These are phyloP conservation scores for Cymbopogon citratus DNA, from an alignment of 176 grass and related monocot genomes.

Conservation along the genomic window DNA sequence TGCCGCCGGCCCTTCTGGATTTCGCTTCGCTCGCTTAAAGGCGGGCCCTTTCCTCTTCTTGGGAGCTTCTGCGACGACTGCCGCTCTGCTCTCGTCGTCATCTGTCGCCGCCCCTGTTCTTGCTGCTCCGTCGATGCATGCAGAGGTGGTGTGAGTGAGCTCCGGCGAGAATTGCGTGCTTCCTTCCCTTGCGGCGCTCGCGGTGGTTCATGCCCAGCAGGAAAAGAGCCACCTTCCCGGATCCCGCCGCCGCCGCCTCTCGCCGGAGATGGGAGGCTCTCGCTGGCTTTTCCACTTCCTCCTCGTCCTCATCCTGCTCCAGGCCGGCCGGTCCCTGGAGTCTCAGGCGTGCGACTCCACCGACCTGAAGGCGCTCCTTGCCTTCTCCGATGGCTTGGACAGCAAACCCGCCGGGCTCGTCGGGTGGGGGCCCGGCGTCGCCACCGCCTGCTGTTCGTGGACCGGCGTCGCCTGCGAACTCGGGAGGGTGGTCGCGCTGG, in stretches of 20 bases:
- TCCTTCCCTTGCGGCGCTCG: not conserved
- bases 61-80: not conserved
- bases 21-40: not conserved
- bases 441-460: slow-evolving; percentile 62
- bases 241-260: slow-evolving; percentile 19
- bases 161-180: not conserved
- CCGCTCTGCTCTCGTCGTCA: not conserved
- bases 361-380: slow-evolving; percentile 50
- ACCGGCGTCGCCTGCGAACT: slow-evolving; percentile 51
- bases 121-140: slow-evolving; percentile 10
- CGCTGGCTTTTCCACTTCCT: slow-evolving; percentile 11
- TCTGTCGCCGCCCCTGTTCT: not conserved
- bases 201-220: slow-evolving; percentile 28
- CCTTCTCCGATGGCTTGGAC: slow-evolving; percentile 44
- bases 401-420: slow-evolving; percentile 13
- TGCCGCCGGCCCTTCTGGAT: not conserved
- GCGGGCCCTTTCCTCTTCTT: not conserved
- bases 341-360: slow-evolving; percentile 38
- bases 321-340: slow-evolving; percentile 26
- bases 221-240: slow-evolving; percentile 22
- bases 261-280: slow-evolving; percentile 55
- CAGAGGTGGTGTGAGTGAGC: not conserved
- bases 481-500: slow-evolving; percentile 51
- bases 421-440: slow-evolving; percentile 41
- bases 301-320: slow-evolving; percentile 27